Percentiles rank a stretch among this genome's conserved stretches.
Conservation (phyloP, 768 basidiomycete species). For the Suillus ampliporus region DNA sequence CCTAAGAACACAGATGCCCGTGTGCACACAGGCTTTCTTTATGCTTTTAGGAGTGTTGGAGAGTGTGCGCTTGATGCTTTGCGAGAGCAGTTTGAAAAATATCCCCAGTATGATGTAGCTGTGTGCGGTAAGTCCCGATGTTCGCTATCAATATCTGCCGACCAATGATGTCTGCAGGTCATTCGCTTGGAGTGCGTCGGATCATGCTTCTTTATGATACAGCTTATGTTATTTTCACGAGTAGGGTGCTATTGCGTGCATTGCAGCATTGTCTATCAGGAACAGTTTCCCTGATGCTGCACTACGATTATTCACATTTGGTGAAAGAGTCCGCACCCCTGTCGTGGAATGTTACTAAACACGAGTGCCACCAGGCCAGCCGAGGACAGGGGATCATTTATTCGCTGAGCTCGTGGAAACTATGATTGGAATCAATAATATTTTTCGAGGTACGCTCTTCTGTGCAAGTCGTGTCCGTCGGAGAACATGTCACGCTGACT, state of each 20-base stretch:
- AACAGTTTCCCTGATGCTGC: constrained; percentile 33
- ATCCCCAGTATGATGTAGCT: constrained; percentile 42
- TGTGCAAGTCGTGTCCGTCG: not conserved
- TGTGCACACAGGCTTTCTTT: constrained; percentile 44
- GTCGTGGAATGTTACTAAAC: not conserved
- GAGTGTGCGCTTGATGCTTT: constrained; percentile 35
- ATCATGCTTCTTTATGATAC: constrained; percentile 6
- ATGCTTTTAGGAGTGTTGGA: constrained; percentile 42
- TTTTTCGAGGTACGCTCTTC: constrained; percentile 45
- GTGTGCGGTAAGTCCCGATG: constrained; percentile 33
- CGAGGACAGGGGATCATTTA: constrained; percentile 48
- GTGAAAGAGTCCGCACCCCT: constrained; percentile 28
- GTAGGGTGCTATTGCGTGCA: constrained; percentile 45
- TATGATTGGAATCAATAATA: constrained; percentile 41
- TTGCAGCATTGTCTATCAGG: constrained; percentile 41
- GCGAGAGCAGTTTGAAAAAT: constrained; percentile 32
- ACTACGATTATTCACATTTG: constrained; percentile 50
- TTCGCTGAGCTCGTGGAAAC: constrained; percentile 49
- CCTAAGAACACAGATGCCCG: constrained; percentile 26
- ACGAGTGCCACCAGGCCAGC: constrained; percentile 48
- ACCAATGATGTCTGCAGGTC: constrained; percentile 32
- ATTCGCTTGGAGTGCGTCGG: constrained; percentile 44
- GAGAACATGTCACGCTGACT: not conserved
- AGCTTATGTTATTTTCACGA: constrained; percentile 12
- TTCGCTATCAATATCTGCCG: not conserved